A percentile compares a stretch with the other conserved stretches of the same genome.
Evolutionary conservation across 1,284 basidiomycete genomes (phyloP).

Genomic region (Exobasidium rhododendri): DNA sequence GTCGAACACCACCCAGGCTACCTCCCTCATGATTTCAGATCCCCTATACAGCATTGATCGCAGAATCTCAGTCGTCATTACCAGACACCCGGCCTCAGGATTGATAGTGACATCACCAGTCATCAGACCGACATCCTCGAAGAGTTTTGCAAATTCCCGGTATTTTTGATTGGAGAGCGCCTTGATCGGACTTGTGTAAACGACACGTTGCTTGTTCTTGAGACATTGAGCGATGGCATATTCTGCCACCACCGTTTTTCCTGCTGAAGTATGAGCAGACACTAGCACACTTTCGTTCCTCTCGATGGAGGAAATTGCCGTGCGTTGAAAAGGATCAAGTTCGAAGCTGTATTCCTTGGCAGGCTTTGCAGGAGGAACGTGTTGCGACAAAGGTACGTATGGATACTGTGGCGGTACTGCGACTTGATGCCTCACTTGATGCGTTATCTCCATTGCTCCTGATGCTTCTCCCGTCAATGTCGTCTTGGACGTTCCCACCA

Average conservation of each 20-base stretch:
- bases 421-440: constrained; percentile 80
- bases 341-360: constrained; percentile 91
- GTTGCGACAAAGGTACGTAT: constrained; percentile 85
- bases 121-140: constrained; percentile 98
- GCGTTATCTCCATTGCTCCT: constrained; percentile 37
- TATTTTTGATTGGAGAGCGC: constrained; percentile 72
- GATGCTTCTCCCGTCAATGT: constrained; percentile 3
- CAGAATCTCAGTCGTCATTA: constrained; percentile 99
- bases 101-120: constrained; percentile 99
- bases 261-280: constrained; percentile 97
- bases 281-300: constrained; percentile 95
- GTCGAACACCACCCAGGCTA: constrained; percentile 99
- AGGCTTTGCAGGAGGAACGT: constrained; percentile 86
- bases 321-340: constrained; percentile 95
- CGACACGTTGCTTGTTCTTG: constrained; percentile 86
- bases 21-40: constrained; percentile 98
- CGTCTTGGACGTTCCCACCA: constrained; percentile 12
- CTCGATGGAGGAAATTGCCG: constrained; percentile 91
- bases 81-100: constrained; percentile 89
- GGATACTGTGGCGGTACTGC: constrained; percentile 88
- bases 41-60: constrained; percentile 98
- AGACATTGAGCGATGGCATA: constrained; percentile 98
- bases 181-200: constrained; percentile 99
- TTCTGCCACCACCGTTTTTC: constrained; percentile 98
- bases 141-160: constrained; percentile 92